Percentiles rank a stretch among this genome's conserved stretches.
Conservation (phyloP, 202 grass and related monocot species). For the Carex arenaria region DNA sequence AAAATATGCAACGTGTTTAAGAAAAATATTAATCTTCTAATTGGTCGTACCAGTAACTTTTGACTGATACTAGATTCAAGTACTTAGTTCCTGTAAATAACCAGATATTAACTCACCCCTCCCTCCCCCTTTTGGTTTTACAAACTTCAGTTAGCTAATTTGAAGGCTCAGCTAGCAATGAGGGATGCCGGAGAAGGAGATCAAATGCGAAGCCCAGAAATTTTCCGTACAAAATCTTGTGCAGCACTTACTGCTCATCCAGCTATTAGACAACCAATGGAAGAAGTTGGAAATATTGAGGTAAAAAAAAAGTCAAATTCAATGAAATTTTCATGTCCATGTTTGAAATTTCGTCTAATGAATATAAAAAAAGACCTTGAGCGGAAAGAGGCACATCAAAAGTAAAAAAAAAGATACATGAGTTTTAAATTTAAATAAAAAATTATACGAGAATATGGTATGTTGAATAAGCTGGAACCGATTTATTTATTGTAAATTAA, state of each 20-base stretch:
- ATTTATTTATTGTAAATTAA: background rate
- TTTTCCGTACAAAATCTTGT: constrained; percentile 40
- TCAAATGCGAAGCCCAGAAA: constrained; percentile 36
- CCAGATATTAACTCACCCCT: background rate
- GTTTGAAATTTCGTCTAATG: background rate
- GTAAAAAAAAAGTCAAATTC: constrained; percentile 34
- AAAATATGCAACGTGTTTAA: too few relatives aligned
- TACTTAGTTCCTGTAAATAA: background rate
- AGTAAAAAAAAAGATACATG: background rate
- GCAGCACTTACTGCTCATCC: constrained; percentile 23
- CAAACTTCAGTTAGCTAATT: constrained; percentile 59
- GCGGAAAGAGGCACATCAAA: too few relatives aligned
- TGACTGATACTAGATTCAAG: background rate
- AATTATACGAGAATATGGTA: background rate
- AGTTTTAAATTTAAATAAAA: background rate
- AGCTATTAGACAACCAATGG: constrained; percentile 61
- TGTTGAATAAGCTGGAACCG: background rate
- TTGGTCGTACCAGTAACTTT: background rate
- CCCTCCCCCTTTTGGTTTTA: background rate
- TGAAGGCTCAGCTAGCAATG: constrained; percentile 61
- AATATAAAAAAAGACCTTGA: too few relatives aligned
- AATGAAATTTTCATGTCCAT: constrained; percentile 14
- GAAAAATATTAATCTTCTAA: too few relatives aligned
- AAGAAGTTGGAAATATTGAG: constrained; percentile 77
- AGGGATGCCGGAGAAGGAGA: constrained; percentile 45